Evolutionary conservation across 441 rosid genomes (phyloP), one percentile per base, ranked within the genome.

Genomic region (Daphne laureola): DNA sequence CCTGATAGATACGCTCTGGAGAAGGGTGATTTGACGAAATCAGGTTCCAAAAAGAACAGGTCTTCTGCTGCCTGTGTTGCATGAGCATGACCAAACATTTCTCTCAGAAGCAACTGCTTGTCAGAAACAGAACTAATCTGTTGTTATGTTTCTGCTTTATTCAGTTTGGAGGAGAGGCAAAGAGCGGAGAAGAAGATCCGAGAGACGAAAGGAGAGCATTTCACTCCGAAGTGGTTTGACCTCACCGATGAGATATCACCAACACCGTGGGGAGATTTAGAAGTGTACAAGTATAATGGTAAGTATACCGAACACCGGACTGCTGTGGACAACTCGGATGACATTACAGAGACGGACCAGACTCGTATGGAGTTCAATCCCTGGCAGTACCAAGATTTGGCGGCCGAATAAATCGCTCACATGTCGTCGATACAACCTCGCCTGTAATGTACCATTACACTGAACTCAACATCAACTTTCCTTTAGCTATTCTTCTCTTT

Each of bases 181-280:
- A 80, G 99, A 73, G 85, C 95, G 8, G 99, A 93, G 66, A 94
- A 82, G 82, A 79, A 78, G 70, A 74, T 52, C 54, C 80, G 96
- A 4, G 96, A 90, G 74, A 86, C 80, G 14, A 76, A 77, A 56
- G 83, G 82, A 36, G 81, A 84, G 40, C 67, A 78, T 47, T 90
- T 82, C 52, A 67, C 74, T 4, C 86, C 99, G 6, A 78, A 73
- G 79, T 90, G 99, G 99, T 94, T 94, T 43, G 86, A 90, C 65
- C 65, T 67, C 58, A 86, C 94, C 0, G 71, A 73, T 42, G 97
- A 94, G 59, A 68, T 81, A 49, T 73, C 84, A 25, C 75, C 92
- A 12, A 94, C 99, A 12, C 99, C 96, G 14, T 94, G 99, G 99
- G 99, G 99, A 0, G 96, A 94, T 65, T 67, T 94, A 54, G 97